Percentiles rank a stretch among this genome's conserved stretches.
Evolutionary conservation across 2,329 filamentous ascomycete species (phyloP).

Genomic region (Boeremia exigua): DNA sequence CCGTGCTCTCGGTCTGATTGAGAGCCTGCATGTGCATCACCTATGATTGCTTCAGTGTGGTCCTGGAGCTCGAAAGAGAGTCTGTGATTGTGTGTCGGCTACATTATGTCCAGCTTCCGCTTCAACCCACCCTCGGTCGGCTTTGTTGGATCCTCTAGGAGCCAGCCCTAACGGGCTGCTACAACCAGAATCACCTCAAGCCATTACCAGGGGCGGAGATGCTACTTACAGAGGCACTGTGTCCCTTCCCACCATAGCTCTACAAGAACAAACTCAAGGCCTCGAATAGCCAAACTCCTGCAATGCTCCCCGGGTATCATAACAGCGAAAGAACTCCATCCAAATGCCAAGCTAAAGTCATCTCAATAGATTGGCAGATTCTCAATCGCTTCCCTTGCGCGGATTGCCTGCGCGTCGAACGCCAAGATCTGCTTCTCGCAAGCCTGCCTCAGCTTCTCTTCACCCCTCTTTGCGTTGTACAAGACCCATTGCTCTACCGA

Average conservation of each 20-base stretch:
- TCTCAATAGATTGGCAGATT: slow-evolving; percentile 42
- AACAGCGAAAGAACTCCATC: slow-evolving; percentile 23
- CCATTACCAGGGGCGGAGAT: slow-evolving; percentile 16
- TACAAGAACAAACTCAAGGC: background rate
- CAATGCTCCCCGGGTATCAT: slow-evolving; percentile 30
- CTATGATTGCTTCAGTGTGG: background rate
- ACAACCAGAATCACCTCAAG: slow-evolving; percentile 25
- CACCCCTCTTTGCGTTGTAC: slow-evolving; percentile 78
- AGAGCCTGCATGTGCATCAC: background rate
- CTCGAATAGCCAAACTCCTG: slow-evolving; percentile 4
- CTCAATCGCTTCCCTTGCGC: slow-evolving; percentile 79
- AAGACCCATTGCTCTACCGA: slow-evolving; percentile 92
- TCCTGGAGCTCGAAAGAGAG: no score
- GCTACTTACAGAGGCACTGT: slow-evolving; percentile 1
- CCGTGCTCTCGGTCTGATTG: no score
- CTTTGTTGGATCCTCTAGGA: slow-evolving; percentile 25
- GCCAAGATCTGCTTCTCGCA: slow-evolving; percentile 82
- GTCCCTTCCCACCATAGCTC: background rate
- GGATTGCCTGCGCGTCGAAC: slow-evolving; percentile 83
- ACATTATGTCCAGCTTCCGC: slow-evolving; percentile 7
- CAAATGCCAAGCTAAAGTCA: slow-evolving; percentile 6
- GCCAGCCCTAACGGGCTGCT: slow-evolving; percentile 31
- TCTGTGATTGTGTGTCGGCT: background rate
- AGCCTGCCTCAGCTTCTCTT: slow-evolving; percentile 77
- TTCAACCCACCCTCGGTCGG: slow-evolving; percentile 23